Percentiles rank a stretch among this genome's conserved stretches.
phyloP scores from a whole-genome alignment of 2,329 filamentous ascomycete species.

The Phaeosphaeria sp. region DNA sequence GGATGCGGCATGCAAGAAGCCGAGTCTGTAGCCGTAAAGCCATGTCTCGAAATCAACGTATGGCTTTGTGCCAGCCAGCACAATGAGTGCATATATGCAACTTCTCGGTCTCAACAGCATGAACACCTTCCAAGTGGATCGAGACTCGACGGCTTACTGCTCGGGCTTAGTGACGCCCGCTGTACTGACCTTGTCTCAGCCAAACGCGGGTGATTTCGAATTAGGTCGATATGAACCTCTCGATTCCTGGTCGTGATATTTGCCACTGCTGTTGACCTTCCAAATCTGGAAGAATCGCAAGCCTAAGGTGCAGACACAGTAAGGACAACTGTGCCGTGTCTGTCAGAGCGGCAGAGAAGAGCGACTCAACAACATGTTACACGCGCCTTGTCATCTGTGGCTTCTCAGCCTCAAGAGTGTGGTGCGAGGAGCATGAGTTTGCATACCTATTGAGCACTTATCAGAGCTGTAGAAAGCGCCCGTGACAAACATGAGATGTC shows the following conservation, averaged over 20 bases:
- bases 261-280: background rate
- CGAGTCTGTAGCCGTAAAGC: background rate
- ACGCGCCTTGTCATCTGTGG: background rate
- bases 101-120: background rate
- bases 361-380: background rate
- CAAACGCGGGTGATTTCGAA: background rate
- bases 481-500: too few species aligned
- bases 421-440: too few species aligned
- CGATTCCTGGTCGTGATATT: background rate
- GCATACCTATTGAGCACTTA: too few species aligned
- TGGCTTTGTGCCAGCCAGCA: background rate
- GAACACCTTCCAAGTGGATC: background rate
- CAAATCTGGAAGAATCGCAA: background rate
- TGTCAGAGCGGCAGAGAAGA: background rate
- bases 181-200: background rate
- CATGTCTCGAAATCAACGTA: background rate
- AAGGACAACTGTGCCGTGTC: background rate
- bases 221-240: background rate
- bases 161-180: background rate
- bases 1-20: background rate
- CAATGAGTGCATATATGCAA: background rate
- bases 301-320: background rate
- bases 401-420: too few species aligned
- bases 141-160: background rate
- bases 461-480: too few species aligned